Base-by-base conservation (phyloP, 2,329 filamentous ascomycete genomes). In the Aspergillus jensenii region DNA sequence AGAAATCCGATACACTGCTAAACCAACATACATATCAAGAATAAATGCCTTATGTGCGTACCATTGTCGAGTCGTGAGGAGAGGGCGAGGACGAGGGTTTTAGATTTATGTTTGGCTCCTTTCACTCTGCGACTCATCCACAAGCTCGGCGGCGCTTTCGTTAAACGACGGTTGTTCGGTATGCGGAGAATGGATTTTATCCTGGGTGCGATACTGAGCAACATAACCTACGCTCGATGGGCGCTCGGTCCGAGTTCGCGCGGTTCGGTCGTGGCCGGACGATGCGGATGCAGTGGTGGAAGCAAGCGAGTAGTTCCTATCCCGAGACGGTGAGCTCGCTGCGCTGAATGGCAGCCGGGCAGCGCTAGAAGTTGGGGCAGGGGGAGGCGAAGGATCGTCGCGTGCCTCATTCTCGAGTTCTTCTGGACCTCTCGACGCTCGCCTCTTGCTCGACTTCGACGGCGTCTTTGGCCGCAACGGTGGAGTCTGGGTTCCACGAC, bases 381-480 rank as follows among this genome's bases (percentile, higher is more conserved):
- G 65, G 21, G 60, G 54, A 19, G 63, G 56, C 6, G 69, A 60
- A 33, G 59, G 60, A 7, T 55, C 58, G 39, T 60, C 56, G 9
- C 50, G 52, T 14, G 31, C n/a, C 8, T 41, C 52, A 9, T 62
- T 66, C 19, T 55, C 53, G 6, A 58, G 3, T 4, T 65, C 52
- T 40, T 63, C 57, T 23, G 59, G 41, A 31, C 27, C 27, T 31
- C 27, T 9, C 27, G 61, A 64, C 3, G 59, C 62, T 11, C 64
- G 58, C 59, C 88, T 82, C 69, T 86, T 87, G 31, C 89, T 82
- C 2, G 90, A 89, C n/a, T 59, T 58, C 4, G 33, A 92, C 9
- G 63, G 50, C 35, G 54, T 49, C 15, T 44, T 50, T 41, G 37
- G 47, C 35, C 21, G 46, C n/a, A 49, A 82, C 7, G 82, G 78